Evolutionary conservation across 768 basidiomycete species (phyloP), one percentile per base, ranked within the genome.

Genomic region (Serendipita sp.): DNA sequence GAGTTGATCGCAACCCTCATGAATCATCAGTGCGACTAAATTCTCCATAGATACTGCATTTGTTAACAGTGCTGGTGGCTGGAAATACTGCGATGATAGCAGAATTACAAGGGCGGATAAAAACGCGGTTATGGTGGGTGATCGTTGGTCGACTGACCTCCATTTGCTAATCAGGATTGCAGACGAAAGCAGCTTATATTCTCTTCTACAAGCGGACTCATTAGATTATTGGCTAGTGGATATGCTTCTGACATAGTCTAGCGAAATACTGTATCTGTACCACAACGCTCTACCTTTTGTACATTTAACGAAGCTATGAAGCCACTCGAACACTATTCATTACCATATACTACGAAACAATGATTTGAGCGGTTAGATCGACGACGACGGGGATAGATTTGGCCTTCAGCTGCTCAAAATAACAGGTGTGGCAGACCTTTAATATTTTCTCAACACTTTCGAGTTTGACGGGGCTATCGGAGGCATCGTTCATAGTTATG

Each of bases 81-180:
- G 96, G 96, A 76, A 86, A 72, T 90, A 90, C 70, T 94, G 92
- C 72, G 93, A 96, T 70, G 95, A 98, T 73, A 93, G 92, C 70
- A 88, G 88, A 69, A 80, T 97, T 66, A 83, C 83, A 58, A 71
- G 79, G 48, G 84, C 83, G 34, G 84, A 90, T 63, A 77, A 85
- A 56, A 87, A 83, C 70, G 86, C 93, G 72, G 88, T 96, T 3
- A 87, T 91, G 63, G 91, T 94, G 70, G 69, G 88, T 78, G 13
- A 7, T 41, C 3, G 72, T 56, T 65, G 34, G 35, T 41, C 44
- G 34, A 60, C 11, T 32, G 8, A 4, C 10, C 56, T 35, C 10
- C 32, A n/a, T n/a, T 60, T 35, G 35, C 56, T 60, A 8, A 60
- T 41, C 28, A 30, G 11, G 13, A n/a, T 28, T 7, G 38, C 35